Evolutionary conservation across 2,329 filamentous ascomycete species (phyloP).

Genomic region (Talaromyces sp.): DNA sequence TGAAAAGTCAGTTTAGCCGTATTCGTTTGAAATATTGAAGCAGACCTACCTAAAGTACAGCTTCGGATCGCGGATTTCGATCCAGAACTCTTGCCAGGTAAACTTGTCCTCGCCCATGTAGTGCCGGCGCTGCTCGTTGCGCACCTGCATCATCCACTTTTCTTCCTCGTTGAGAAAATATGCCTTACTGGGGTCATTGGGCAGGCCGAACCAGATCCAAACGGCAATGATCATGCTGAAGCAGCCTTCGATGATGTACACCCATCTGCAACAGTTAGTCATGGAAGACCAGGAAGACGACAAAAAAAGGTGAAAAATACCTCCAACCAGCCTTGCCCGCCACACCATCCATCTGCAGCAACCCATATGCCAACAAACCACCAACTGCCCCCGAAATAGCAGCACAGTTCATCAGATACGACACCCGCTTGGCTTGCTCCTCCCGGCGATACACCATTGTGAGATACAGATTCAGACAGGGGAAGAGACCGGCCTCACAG

Average conservation of each 20-base stretch:
- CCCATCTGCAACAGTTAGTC: slow-evolving; percentile 38
- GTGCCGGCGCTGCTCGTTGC: slow-evolving; percentile 39
- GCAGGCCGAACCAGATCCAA: slow-evolving; percentile 44
- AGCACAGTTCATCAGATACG: slow-evolving; percentile 36
- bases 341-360: slow-evolving; percentile 43
- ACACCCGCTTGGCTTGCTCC: slow-evolving; percentile 37
- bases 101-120: slow-evolving; percentile 50
- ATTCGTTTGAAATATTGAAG: neutral
- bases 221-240: slow-evolving; percentile 39
- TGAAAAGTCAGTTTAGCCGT: neutral
- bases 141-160: slow-evolving; percentile 46
- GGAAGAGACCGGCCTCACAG: slow-evolving; percentile 36
- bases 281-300: slow-evolving; percentile 8
- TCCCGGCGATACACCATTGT: slow-evolving; percentile 38
- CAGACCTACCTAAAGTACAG: slow-evolving; percentile 33
- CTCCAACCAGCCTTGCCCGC: slow-evolving; percentile 44
- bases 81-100: slow-evolving; percentile 46
- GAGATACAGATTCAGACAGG: slow-evolving; percentile 34
- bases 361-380: slow-evolving; percentile 33
- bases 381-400: slow-evolving; percentile 37
- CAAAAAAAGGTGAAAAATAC: slow-evolving; percentile 20
- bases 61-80: slow-evolving; percentile 47
- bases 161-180: slow-evolving; percentile 47
- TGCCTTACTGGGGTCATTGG: slow-evolving; percentile 43
- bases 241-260: slow-evolving; percentile 48